These are phyloP conservation scores for Pugionium dolabratum DNA, from an alignment of 345 rosid genomes.

Conservation along the genomic window DNA sequence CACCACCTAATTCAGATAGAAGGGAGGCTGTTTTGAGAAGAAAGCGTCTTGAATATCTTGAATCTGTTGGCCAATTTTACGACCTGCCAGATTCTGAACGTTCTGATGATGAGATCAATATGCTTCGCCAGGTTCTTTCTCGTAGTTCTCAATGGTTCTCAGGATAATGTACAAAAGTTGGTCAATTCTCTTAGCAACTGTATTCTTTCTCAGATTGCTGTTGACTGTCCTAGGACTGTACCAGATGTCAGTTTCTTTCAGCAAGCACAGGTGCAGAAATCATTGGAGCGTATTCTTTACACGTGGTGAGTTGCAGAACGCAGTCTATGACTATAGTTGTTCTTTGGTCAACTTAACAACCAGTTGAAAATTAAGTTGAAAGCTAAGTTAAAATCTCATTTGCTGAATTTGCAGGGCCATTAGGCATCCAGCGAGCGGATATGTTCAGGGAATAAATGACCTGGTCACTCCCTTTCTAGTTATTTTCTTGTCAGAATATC, in stretches of 20 bases:
- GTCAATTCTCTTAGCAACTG: conserved; percentile 23
- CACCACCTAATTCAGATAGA: conserved; percentile 99
- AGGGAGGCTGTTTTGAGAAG: conserved; percentile 89
- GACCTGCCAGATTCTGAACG: conserved; percentile 97
- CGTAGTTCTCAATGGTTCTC: conserved; percentile 1
- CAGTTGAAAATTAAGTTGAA: conserved; percentile 6
- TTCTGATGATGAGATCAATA: conserved; percentile 91
- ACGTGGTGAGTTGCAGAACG: conserved; percentile 65
- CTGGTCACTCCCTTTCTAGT: conserved; percentile 96
- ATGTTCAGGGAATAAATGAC: conserved; percentile 98
- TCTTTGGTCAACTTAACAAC: not conserved
- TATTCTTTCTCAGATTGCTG: conserved; percentile 69
- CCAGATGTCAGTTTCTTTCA: conserved; percentile 95
- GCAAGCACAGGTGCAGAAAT: conserved; percentile 92
- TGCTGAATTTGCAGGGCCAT: conserved; percentile 76
- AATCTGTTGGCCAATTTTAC: conserved; percentile 90
- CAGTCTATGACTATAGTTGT: conserved; percentile 6
- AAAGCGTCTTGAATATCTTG: conserved; percentile 91
- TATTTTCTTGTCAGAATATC: conserved; percentile 86
- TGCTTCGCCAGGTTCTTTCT: conserved; percentile 88
- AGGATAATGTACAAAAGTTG: not conserved
- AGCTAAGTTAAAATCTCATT: not conserved
- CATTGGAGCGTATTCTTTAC: conserved; percentile 96
- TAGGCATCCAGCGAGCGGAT: conserved; percentile 98
- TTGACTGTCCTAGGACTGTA: conserved; percentile 98